Percentiles rank a stretch among this genome's conserved stretches.
These are phyloP conservation scores for Golubevia sp. DNA, from an alignment of 1,284 basidiomycete genomes.

Conservation along the genomic window DNA sequence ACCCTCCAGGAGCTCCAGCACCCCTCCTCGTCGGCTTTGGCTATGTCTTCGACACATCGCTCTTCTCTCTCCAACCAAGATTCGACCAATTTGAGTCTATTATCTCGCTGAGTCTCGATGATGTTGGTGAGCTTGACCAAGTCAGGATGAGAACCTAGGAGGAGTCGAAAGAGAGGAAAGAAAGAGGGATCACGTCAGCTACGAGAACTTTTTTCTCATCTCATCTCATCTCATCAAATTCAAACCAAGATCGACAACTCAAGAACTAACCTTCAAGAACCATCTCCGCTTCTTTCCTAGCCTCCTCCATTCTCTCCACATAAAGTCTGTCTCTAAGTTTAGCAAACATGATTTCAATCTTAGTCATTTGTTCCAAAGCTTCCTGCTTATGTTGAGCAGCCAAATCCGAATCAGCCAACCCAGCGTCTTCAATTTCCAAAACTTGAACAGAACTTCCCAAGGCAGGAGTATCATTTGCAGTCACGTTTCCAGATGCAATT, in stretches of 20 bases:
- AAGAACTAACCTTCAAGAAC: constrained; percentile 40
- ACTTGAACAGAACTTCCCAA: no score
- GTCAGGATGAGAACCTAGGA: constrained; percentile 53
- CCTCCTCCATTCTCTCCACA: constrained; percentile 51
- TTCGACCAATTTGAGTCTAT: constrained; percentile 40
- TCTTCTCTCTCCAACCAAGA: constrained; percentile 49
- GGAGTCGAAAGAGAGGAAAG: not conserved
- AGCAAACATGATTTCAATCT: constrained; percentile 57
- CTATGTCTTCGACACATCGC: constrained; percentile 38
- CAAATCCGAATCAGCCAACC: constrained; percentile 18
- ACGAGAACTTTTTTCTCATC: not conserved
- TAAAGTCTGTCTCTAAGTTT: constrained; percentile 58
- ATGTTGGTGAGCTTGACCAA: constrained; percentile 48
- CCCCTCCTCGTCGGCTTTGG: constrained; percentile 41
- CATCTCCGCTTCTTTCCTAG: constrained; percentile 53
- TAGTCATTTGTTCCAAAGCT: constrained; percentile 55
- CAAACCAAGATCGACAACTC: not conserved
- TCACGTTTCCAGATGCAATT: not conserved
- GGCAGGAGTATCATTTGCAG: no score
- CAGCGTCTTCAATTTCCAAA: no score
- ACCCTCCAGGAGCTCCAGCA: constrained; percentile 53
- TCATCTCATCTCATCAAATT: not conserved
- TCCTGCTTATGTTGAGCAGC: constrained; percentile 50
- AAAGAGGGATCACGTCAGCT: not conserved
- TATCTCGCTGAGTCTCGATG: constrained; percentile 47